Evolutionary conservation across 306 rosid genomes (phyloP), one percentile per base, ranked within the genome.

Genomic region (Urtica urens): DNA sequence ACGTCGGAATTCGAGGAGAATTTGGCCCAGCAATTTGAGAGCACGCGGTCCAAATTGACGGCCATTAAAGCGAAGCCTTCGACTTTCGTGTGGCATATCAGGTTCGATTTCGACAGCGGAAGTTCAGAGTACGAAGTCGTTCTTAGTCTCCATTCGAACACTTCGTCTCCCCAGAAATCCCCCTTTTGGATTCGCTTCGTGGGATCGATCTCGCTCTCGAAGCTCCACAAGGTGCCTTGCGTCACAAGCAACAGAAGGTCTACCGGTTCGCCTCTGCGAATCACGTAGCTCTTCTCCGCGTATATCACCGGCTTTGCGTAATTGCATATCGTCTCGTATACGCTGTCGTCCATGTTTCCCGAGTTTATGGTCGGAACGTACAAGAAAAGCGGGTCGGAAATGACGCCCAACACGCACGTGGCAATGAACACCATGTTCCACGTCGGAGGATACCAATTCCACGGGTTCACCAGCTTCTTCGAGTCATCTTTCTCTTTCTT

Each of bases 351-450:
- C 38, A 46, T 6, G 23, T 23, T 13, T 44, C 24, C 21, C 20
- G 41, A 10, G 28, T 55, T 11, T 7, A 63, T 48, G 29, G 40
- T 17, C 4, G 57, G 63, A 55, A 64, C 48, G 69, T 64, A 64
- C 6, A 64, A 51, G 27, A 64, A 64, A 43, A 64, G 10, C 2
- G 69, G 69, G 18, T 64, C 69, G 3, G 44, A 2, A 14, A 51
- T 20, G 12, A 64, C 44, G 6, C 51, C 57, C 11, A 55, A n/a
- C 18, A 55, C 63, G 17, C 51, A 48, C 5, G 57, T 18, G 2
- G 34, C 24, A n/a, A 66, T 38, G 44, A 66, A 66, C 23, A 62
- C 28, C 51, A 35, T 47, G 40, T 51, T 49, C 73, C 78, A 60
- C 30, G 25, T 0, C 3, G 5, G 11, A 30, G 30, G 16, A 3